Percentiles rank a stretch among this genome's conserved stretches.
Evolutionary conservation across 345 rosid genomes (phyloP).

Genomic region (Hibiscus syriacus): DNA sequence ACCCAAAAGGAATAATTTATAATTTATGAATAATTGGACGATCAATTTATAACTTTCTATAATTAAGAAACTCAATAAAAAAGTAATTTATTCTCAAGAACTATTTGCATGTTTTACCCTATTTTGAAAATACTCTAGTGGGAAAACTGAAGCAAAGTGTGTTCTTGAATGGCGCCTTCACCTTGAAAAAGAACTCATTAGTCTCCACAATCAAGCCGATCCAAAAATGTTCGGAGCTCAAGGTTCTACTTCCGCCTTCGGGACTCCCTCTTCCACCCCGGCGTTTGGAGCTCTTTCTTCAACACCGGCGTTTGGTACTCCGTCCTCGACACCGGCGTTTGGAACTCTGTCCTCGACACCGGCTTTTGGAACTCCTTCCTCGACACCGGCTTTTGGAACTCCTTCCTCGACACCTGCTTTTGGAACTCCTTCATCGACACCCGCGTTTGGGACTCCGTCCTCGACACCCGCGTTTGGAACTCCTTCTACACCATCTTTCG

Average conservation of each 20-base stretch:
- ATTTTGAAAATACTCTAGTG: no score
- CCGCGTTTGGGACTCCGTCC: slow-evolving; percentile 50
- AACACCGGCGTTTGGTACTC: slow-evolving; percentile 52
- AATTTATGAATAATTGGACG: no score
- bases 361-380: slow-evolving; percentile 35
- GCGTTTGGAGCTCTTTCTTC: slow-evolving; percentile 45
- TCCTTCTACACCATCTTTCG: slow-evolving; percentile 50
- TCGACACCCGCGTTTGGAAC: slow-evolving; percentile 41
- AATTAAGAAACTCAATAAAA: no score
- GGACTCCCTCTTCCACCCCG: slow-evolving; percentile 29
- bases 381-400: slow-evolving; percentile 31
- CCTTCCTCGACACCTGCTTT: slow-evolving; percentile 38
- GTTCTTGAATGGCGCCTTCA: no score
- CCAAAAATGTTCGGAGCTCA: slow-evolving; percentile 27
- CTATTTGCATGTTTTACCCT: no score
- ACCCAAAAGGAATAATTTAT: no score
- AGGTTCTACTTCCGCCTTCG: slow-evolving; percentile 32
- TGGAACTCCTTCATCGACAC: slow-evolving; percentile 43
- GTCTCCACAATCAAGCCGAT: no score
- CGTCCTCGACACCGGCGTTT: no score
- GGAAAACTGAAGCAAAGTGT: no score
- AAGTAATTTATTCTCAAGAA: no score
- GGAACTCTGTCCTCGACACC: slow-evolving; percentile 37
- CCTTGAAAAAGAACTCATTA: no score
- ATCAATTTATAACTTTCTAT: no score